Evolutionary conservation across 2,329 filamentous ascomycete genomes (phyloP), one percentile per base, ranked within the genome.

Genomic region (Gnomoniopsis smithogilvyi): DNA sequence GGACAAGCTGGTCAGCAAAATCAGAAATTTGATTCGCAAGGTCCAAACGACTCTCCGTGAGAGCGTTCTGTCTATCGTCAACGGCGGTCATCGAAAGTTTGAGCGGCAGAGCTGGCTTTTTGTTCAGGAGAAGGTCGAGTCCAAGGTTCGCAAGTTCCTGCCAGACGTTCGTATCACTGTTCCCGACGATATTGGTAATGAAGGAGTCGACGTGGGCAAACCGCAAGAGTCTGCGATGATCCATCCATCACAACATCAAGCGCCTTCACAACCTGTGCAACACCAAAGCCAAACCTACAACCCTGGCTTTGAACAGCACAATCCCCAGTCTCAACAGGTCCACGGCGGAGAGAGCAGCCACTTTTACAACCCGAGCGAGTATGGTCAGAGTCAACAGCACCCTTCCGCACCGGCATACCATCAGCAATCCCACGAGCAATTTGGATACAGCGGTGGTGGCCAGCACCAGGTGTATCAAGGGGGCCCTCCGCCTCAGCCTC

Each of bases 41-140:
- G 74, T 79, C 3, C 76, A 79, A 65, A 76, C 78, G 65, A 76
- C 71, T 10, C 65, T 79, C 17, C 75, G 76, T 1, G 73, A 77
- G 67, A 73, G 74, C 55, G 76, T 79, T 43, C 63, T 79, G 6
- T 73, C 70, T 0, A 69, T 78, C 1, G 76, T 79, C 21, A 79
- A 77, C 57, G 76, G 76, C 7, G 76, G 76, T 0, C 76, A 79
- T 52, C 75, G 76, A 67, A 78, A 76, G 68, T 77, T 79, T 55
- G 76, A 79, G 70, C 69, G 69, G 19, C 66, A 75, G 63, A 78
- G 75, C 60, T 79, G 76, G 76, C 65, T 76, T 7, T 78, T 78
- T 63, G 76, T 79, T 58, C 76, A 79, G 64, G 70, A 69, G 12
- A 77, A 74, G 58, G 76, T 79, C 19, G 74, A 79, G 68, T 64